Evolutionary conservation across 2,329 filamentous ascomycete species (phyloP), one percentile per base, ranked within the genome.

Genomic region (Fusarium sp.): DNA sequence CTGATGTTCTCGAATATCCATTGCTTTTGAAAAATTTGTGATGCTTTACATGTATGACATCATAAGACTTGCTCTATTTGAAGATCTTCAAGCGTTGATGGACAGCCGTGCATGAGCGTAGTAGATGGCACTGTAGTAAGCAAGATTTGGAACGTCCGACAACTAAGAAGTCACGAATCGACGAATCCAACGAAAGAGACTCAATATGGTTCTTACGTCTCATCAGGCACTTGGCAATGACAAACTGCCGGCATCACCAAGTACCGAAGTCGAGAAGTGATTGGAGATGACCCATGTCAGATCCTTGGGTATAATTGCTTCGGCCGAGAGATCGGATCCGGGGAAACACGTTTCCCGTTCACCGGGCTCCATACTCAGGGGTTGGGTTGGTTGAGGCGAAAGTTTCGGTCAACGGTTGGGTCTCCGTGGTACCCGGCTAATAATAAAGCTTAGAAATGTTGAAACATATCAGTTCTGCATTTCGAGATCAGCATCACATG

Each of bases 251-350:
- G 22, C 31, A 55, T 55, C 49, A 49, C 20, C 43, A 55, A 55
- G 31, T 50, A 22, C 52, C 52, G 43, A 54, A n/a, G 18, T 10
- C 2, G n/a, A 4, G n/a, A 2, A 50, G 24, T 48, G 20, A 54
- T 54, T 54, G 40, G 51, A 31, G 42, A 54, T 3, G 0, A 0
- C 38, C 52, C 52, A 17, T 55, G 52, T 28, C 43, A 55, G 28
- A 31, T 31, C 3, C 10, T 31, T 31, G 28, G 28, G 28, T 31
- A 31, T 31, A 13, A 31, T 31, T 31, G 28, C 52, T 14, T 50
- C 52, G 52, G 52, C 52, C 52, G 52, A 50, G 42, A 55, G 43
- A 55, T 28, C 52, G 54, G 54, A 20, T 42, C 54, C 54, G 54
- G 36, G 33, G 39, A 8, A 33, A 44, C 28, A 34, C 28, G n/a